These are phyloP conservation scores for Chloris gayana DNA, from an alignment of 176 grass and related monocot genomes.

Conservation along the genomic window DNA sequence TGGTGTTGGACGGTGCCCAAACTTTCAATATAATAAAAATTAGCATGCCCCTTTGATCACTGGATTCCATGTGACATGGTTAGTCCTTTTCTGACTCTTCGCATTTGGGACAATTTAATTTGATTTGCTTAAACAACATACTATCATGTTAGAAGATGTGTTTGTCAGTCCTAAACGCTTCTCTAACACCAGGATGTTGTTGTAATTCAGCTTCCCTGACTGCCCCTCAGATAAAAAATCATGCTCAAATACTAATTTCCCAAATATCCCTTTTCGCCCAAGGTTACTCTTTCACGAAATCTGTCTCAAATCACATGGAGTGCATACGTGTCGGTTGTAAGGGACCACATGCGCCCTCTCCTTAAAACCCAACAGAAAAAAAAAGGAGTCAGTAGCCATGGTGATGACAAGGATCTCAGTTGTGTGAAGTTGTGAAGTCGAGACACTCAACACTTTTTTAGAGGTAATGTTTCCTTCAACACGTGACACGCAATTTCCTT, in stretches of 20 bases:
- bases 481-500: neutral
- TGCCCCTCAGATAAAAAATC: no score
- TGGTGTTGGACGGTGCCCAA: no score
- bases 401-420: neutral
- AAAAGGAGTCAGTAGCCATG: neutral
- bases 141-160: no score
- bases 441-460: no score
- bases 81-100: neutral
- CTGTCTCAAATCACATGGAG: neutral
- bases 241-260: no score
- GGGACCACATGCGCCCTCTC: neutral
- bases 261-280: no score
- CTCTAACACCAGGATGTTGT: no score
- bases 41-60: neutral
- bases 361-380: neutral
- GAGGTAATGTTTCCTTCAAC: neutral
- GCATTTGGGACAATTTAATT: neutral
- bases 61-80: neutral
- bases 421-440: neutral
- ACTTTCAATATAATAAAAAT: no score
- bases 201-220: no score
- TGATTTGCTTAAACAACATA: slow-evolving; percentile 5
- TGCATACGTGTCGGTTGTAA: neutral
- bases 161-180: no score
- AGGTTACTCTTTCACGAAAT: neutral